Conservation (phyloP, 1,284 basidiomycete genomes). For the Stygiomarasmius scandens region DNA sequence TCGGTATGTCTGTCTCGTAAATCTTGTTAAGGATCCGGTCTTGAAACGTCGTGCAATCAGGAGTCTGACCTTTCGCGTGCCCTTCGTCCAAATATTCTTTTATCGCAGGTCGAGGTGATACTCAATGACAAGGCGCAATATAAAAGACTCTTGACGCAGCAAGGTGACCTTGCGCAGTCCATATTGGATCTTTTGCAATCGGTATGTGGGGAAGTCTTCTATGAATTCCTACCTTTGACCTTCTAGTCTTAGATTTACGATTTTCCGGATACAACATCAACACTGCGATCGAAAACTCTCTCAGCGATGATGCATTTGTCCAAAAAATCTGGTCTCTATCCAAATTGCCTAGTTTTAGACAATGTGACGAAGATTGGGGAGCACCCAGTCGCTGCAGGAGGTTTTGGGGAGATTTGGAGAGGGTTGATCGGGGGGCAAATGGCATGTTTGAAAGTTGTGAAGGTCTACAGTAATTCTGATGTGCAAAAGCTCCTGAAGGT, state of each 20-base stretch:
- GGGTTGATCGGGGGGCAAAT: background rate
- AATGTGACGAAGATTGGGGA: constrained; percentile 6
- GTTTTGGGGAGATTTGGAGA: constrained; percentile 11
- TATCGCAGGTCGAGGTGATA: too few species aligned
- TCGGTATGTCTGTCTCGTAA: too few species aligned
- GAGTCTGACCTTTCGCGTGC: too few species aligned
- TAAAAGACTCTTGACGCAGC: background rate
- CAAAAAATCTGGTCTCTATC: background rate
- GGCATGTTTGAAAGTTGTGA: constrained; percentile 5
- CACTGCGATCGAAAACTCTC: constrained; percentile 1
- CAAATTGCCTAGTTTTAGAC: constrained; percentile 2
- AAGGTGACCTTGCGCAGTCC: background rate
- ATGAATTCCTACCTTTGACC: background rate
- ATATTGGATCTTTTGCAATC: background rate
- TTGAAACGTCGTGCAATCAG: too few species aligned
- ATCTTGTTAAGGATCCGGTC: too few species aligned
- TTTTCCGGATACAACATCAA: background rate
- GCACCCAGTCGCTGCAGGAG: background rate
- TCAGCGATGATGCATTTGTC: constrained; percentile 4
- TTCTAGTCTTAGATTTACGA: background rate
- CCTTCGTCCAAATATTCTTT: too few species aligned
- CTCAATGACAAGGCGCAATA: background rate
- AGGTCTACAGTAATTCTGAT: constrained; percentile 1
- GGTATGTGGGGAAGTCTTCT: background rate
- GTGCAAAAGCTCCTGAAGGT: constrained; percentile 2